These are phyloP conservation scores for Hyaloraphidium curvatum DNA, from an alignment of 192 early-diverging fungal species.

Conservation along the genomic window DNA sequence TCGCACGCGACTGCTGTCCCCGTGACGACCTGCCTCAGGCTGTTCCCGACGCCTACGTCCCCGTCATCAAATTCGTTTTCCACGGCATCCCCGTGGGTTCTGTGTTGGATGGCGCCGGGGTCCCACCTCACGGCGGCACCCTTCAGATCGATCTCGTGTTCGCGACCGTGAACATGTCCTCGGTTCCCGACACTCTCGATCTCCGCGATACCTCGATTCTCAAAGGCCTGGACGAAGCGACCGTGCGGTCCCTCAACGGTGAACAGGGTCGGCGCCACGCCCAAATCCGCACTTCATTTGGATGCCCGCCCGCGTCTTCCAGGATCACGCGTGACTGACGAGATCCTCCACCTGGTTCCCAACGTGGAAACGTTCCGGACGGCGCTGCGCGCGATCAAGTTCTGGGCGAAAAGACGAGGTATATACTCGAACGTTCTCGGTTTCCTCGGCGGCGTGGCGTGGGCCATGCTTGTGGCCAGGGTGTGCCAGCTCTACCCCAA, in stretches of 20 bases:
- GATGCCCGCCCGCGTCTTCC: neutral
- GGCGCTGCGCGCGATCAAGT: slow-evolving; percentile 80
- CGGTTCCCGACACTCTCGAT: slow-evolving; percentile 70
- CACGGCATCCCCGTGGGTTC: slow-evolving; percentile 61
- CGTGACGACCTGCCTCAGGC: slow-evolving; percentile 14
- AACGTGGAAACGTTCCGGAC: slow-evolving; percentile 73
- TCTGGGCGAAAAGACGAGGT: slow-evolving; percentile 86
- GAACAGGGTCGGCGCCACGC: neutral
- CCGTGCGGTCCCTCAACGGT: slow-evolving; percentile 82
- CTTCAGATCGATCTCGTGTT: slow-evolving; percentile 84
- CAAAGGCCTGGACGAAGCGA: slow-evolving; percentile 67
- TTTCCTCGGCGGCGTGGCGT: slow-evolving; percentile 95
- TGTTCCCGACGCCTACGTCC: slow-evolving; percentile 81
- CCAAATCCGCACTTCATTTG: neutral
- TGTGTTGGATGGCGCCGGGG: neutral
- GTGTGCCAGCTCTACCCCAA: slow-evolving; percentile 94
- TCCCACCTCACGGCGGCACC: neutral
- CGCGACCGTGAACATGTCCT: slow-evolving; percentile 48
- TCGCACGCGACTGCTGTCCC: neutral
- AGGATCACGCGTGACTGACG: slow-evolving; percentile 90
- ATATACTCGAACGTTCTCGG: slow-evolving; percentile 95
- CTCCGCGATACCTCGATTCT: slow-evolving; percentile 70
- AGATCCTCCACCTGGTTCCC: slow-evolving; percentile 83
- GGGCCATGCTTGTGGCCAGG: slow-evolving; percentile 92
- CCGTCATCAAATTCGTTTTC: slow-evolving; percentile 89